Conservation (phyloP, 208 protist species). For the Wallacemonas rigidus region DNA sequence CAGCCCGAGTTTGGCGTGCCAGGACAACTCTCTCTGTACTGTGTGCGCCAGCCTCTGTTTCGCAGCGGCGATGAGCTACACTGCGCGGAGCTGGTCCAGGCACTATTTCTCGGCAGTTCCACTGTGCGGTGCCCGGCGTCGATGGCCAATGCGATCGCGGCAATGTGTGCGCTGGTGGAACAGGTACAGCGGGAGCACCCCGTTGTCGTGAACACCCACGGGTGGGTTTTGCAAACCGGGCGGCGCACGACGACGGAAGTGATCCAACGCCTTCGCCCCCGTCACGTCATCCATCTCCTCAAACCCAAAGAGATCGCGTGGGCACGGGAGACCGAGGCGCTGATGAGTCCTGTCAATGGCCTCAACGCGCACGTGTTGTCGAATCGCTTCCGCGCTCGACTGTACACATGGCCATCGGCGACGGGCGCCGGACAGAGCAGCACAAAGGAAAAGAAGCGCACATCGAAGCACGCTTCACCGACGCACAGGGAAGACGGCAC, state of each 20-base stretch:
- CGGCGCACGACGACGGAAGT: slow-evolving; percentile 75
- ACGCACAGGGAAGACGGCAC: background rate
- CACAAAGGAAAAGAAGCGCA: too few relatives aligned
- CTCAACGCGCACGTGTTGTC: slow-evolving; percentile 69
- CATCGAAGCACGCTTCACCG: background rate
- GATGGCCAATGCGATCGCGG: slow-evolving; percentile 47
- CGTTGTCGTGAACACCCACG: slow-evolving; percentile 91
- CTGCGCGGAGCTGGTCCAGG: slow-evolving; percentile 38
- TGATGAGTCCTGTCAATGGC: slow-evolving; percentile 56
- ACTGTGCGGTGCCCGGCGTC: slow-evolving; percentile 50
- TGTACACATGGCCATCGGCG: background rate
- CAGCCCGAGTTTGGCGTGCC: slow-evolving; percentile 88
- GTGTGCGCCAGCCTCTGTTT: slow-evolving; percentile 59
- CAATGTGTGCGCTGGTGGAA: slow-evolving; percentile 39
- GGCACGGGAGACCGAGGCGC: slow-evolving; percentile 35
- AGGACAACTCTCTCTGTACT: slow-evolving; percentile 63
- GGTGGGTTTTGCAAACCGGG: slow-evolving; percentile 86
- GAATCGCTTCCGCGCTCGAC: slow-evolving; percentile 65
- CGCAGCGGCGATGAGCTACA: slow-evolving; percentile 35
- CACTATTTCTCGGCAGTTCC: slow-evolving; percentile 59
- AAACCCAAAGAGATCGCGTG: slow-evolving; percentile 42
- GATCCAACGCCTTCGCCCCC: slow-evolving; percentile 69
- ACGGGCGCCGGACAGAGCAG: too few relatives aligned
- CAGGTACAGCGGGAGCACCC: slow-evolving; percentile 40
- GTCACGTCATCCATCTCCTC: slow-evolving; percentile 75